Evolutionary conservation across 2,329 filamentous ascomycete species (phyloP), one percentile per base, ranked within the genome.

Genomic region (Didymosphaeria variabile): DNA sequence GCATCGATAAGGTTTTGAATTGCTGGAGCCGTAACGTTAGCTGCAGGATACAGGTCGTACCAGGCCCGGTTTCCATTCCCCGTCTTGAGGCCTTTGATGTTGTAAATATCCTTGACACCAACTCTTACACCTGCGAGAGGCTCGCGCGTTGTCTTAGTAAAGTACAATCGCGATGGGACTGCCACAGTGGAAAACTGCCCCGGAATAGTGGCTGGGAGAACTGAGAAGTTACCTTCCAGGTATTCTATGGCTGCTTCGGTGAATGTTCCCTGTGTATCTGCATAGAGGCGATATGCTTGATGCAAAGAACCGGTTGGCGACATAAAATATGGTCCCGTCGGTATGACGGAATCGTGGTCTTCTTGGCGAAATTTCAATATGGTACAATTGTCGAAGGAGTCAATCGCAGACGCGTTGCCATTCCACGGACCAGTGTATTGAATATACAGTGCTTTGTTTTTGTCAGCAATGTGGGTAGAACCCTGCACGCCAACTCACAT

Each of bases 61-160:
- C 85, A 90, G 1, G 87, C 84, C 34, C 85, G 79, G 57, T 87
- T 89, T 0, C 88, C 88, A 34, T 85, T 80, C 1, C 81, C 81
- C 0, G 86, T 88, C 13, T 81, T 81, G 0, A 88, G 73, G 1
- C 88, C 88, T 23, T 82, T 81, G 42, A 90, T 74, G 63, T 88
- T 81, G 67, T 83, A 87, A 50, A 89, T 86, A 65, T 90, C 88
- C 71, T 90, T 91, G 57, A 90, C 81, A 0, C 83, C 87, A 0
- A 90, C 72, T 19, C 88, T 82, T 3, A 88, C 82, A 19, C 88
- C 88, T 5, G 86, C 84, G 0, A 90, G 79, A 0, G 87, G 87
- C 67, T 86, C 83, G n/a, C 81, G 78, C 0, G 74, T 67, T 0
- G 84, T 86, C 49, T 80, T 83, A 2, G 80, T 83, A 73, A 80